A percentile compares a stretch with the other conserved stretches of the same genome.
Evolutionary conservation across 176 grass and related monocot species (phyloP).

Genomic region (Avena insularis): DNA sequence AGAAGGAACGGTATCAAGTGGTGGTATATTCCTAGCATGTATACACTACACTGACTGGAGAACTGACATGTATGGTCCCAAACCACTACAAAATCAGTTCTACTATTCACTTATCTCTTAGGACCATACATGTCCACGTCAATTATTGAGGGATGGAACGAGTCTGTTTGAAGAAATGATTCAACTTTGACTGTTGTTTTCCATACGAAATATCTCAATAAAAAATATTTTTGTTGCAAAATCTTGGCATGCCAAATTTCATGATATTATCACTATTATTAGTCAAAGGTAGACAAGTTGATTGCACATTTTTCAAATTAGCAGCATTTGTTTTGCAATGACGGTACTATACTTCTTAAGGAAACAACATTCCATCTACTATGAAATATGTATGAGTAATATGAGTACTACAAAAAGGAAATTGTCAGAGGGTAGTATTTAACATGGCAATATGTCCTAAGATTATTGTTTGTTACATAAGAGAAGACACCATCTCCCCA

Average conservation of each 20-base stretch:
- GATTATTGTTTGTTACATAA: background rate
- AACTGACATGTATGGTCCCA: background rate
- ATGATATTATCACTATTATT: background rate
- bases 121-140: background rate
- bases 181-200: background rate
- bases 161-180: background rate
- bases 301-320: too few species aligned
- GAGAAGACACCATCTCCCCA: background rate
- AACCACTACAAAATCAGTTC: background rate
- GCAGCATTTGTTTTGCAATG: too few species aligned
- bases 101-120: background rate
- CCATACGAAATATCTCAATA: too few species aligned
- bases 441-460: background rate
- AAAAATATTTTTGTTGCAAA: background rate
- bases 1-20: too few species aligned
- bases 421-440: background rate
- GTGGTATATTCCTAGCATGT: slow-evolving; percentile 32
- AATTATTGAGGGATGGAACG: too few species aligned
- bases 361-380: too few species aligned
- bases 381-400: too few species aligned
- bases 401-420: background rate
- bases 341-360: too few species aligned
- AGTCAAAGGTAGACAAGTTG: too few species aligned
- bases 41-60: background rate
- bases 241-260: background rate